Percentiles rank a stretch among this genome's conserved stretches.
Conservation (phyloP, 306 rosid genomes). For the Inga oerstediana region DNA sequence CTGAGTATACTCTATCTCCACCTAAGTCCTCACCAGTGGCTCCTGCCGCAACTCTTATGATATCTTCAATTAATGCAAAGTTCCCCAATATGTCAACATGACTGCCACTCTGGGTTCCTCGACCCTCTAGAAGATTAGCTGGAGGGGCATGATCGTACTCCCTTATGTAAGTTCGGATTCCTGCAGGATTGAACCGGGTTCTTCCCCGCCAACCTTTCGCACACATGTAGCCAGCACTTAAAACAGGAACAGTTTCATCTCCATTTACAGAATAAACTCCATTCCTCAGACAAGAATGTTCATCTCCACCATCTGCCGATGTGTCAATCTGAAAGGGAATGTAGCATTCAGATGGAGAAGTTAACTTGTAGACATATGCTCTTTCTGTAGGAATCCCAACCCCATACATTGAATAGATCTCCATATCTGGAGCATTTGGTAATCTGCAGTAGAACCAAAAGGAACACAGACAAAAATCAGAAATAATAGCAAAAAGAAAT, state of each 20-base stretch:
- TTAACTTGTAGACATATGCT: constrained; percentile 72
- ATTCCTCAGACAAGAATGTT: constrained; percentile 62
- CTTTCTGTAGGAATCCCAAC: constrained; percentile 90
- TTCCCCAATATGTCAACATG: constrained; percentile 90
- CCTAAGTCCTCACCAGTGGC: constrained; percentile 76
- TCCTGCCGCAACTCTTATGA: constrained; percentile 82
- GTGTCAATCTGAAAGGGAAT: constrained; percentile 87
- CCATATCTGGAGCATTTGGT: constrained; percentile 85
- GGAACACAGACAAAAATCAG: constrained; percentile 10
- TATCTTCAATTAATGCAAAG: constrained; percentile 80
- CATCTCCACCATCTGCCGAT: constrained; percentile 64
- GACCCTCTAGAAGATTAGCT: constrained; percentile 82
- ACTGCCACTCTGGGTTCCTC: constrained; percentile 88
- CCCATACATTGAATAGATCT: constrained; percentile 85
- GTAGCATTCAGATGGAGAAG: constrained; percentile 63
- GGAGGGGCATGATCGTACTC: constrained; percentile 90
- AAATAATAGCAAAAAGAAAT: background rate
- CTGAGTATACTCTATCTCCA: constrained; percentile 73
- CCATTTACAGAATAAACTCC: constrained; percentile 72
- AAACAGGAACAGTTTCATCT: constrained; percentile 86
- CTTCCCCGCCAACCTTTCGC: constrained; percentile 86
- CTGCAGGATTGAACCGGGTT: constrained; percentile 82
- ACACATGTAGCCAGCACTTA: constrained; percentile 86
- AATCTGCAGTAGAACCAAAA: constrained; percentile 58
- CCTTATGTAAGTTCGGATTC: constrained; percentile 64